Evolutionary conservation across 2,329 filamentous ascomycete genomes (phyloP).

Genomic region (Pseudocercospora crystallina): DNA sequence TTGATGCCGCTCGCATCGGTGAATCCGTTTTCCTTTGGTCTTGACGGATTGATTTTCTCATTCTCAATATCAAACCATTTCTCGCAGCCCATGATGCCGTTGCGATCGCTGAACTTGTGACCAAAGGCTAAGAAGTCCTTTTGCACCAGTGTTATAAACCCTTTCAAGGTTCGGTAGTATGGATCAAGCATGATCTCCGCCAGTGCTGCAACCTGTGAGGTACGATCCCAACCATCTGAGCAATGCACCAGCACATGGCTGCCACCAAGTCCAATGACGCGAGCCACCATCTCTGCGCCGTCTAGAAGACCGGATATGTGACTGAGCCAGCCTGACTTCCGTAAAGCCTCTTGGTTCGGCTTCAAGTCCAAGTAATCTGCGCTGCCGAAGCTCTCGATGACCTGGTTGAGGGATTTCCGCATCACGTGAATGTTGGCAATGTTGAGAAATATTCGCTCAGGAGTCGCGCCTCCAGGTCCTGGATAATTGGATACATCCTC

Average conservation of each 20-base stretch:
- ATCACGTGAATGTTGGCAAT: conserved; percentile 99
- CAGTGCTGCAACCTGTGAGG: conserved; percentile 87
- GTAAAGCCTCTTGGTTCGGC: conserved; percentile 76
- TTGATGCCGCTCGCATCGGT: conserved; percentile 44
- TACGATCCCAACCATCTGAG: conserved; percentile 97
- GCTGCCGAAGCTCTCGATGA: conserved; percentile 88
- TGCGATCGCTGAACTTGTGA: conserved; percentile 94
- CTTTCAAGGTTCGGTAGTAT: conserved; percentile 89
- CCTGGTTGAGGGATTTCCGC: conserved; percentile 83
- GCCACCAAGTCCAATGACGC: conserved; percentile 85
- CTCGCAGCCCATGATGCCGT: conserved; percentile 81
- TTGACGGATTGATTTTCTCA: conserved; percentile 62
- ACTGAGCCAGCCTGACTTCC: conserved; percentile 85
- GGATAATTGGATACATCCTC: conserved; percentile 98
- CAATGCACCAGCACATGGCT: conserved; percentile 96
- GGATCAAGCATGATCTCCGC: conserved; percentile 93
- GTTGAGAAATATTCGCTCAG: conserved; percentile 77
- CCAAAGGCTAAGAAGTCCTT: conserved; percentile 98
- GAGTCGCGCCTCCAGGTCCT: conserved; percentile 62
- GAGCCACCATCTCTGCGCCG: conserved; percentile 78
- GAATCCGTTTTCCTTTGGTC: conserved; percentile 44
- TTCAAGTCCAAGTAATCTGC: conserved; percentile 81
- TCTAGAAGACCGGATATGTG: conserved; percentile 84
- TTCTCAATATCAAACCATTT: conserved; percentile 92
- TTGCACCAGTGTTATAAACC: conserved; percentile 90